phyloP scores from a whole-genome alignment of 2,329 filamentous ascomycete species.

The Pseudogymnoascus sp. region DNA sequence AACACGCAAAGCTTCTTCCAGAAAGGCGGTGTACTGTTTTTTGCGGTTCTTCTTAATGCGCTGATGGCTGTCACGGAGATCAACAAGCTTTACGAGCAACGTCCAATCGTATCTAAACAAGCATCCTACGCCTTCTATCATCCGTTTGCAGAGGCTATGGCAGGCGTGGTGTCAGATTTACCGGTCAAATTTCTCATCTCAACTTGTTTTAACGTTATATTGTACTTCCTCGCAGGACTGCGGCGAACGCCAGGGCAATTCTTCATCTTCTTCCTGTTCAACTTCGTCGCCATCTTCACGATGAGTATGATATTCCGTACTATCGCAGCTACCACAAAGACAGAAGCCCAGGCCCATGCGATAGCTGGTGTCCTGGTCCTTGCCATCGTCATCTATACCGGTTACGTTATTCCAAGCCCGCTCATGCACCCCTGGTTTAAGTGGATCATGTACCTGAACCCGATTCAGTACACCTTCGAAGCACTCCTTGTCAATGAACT shows the following conservation, averaged over 20 bases:
- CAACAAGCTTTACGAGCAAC: conserved; percentile 57
- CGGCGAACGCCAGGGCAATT: conserved; percentile 66
- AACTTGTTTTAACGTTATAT: conserved; percentile 45
- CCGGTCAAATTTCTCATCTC: conserved; percentile 50
- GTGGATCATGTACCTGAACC: conserved; percentile 72
- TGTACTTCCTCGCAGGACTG: conserved; percentile 74
- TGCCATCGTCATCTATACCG: conserved; percentile 21
- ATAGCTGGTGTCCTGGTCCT: conserved; percentile 44
- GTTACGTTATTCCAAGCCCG: conserved; percentile 34
- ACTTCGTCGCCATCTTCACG: conserved; percentile 61
- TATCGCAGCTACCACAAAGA: conserved; percentile 65
- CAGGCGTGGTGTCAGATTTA: conserved; percentile 47
- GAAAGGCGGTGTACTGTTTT: conserved; percentile 57
- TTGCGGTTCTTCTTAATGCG: conserved; percentile 58
- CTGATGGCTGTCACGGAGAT: conserved; percentile 56
- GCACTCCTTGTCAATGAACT: conserved; percentile 77
- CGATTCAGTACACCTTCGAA: conserved; percentile 73
- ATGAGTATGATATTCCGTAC: conserved; percentile 84
- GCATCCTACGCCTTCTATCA: conserved; percentile 41
- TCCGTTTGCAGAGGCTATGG: conserved; percentile 45
- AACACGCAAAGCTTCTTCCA: conserved; percentile 51
- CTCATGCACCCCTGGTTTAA: conserved; percentile 72
- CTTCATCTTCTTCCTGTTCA: conserved; percentile 77
- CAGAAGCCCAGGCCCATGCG: conserved; percentile 55
- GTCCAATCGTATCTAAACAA: conserved; percentile 42